phyloP scores from a whole-genome alignment of 169 alveolate species.

The Perkinsus marinus region DNA sequence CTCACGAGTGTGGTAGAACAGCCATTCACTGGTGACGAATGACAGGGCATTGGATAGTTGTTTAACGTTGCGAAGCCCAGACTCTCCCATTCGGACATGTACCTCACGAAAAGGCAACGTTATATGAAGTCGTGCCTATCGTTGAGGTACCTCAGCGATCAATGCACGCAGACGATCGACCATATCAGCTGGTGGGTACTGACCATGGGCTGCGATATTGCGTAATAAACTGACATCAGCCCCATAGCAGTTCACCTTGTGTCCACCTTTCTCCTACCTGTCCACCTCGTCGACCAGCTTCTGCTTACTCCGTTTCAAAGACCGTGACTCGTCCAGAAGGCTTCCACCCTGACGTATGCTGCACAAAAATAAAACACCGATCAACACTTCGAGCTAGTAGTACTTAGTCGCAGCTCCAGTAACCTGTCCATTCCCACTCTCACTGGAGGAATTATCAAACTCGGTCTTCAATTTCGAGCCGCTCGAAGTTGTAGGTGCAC shows the following conservation, averaged over 20 bases:
- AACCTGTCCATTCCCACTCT: not conserved
- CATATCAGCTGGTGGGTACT: not conserved
- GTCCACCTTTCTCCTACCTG: not conserved
- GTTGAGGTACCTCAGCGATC: not conserved
- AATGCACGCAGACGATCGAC: not conserved
- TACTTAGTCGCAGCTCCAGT: not conserved
- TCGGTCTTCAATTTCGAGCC: not conserved
- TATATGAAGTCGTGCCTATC: not conserved
- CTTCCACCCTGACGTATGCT: not conserved
- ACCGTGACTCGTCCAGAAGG: not conserved
- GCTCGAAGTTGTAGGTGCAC: too few relatives aligned
- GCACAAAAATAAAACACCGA: not conserved
- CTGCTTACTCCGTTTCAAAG: not conserved
- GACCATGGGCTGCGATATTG: not conserved
- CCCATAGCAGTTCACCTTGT: not conserved
- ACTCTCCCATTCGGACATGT: not conserved
- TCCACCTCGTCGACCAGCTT: not conserved
- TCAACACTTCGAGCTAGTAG: not conserved
- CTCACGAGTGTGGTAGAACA: not conserved
- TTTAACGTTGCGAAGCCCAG: not conserved
- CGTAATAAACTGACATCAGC: not conserved
- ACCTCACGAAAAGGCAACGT: not conserved
- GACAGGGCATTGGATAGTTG: not conserved
- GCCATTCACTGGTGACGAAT: not conserved
- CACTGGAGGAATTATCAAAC: not conserved